These are phyloP conservation scores for Drechslerella stenobrocha DNA, from an alignment of 2,329 filamentous ascomycete species.

Conservation along the genomic window DNA sequence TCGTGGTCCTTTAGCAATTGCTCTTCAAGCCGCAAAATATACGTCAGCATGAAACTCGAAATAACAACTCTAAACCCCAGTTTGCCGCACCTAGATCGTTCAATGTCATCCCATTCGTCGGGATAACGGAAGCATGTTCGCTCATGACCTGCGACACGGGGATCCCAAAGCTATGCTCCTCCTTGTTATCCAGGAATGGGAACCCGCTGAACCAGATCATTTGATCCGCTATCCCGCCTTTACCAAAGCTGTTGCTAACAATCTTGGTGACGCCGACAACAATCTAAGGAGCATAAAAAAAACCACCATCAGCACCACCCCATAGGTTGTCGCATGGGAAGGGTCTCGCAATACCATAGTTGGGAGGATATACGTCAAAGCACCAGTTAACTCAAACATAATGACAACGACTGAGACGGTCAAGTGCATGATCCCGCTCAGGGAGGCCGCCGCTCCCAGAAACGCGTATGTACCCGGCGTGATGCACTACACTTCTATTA, in stretches of 20 bases:
- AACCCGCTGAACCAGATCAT: constrained; percentile 99
- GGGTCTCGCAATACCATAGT: constrained; percentile 75
- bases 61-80: background rate
- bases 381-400: constrained; percentile 99
- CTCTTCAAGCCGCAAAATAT: constrained; percentile 17
- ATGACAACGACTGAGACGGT: constrained; percentile 97
- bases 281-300: constrained; percentile 68
- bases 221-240: constrained; percentile 92
- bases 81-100: constrained; percentile 68
- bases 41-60: background rate
- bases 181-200: constrained; percentile 94
- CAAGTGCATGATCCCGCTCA: constrained; percentile 97
- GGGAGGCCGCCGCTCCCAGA: constrained; percentile 82
- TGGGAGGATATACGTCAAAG: constrained; percentile 91
- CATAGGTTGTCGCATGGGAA: too few relatives aligned
- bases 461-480: constrained; percentile 97
- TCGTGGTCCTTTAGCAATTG: constrained; percentile 71
- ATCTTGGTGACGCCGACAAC: constrained; percentile 96
- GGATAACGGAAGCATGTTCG: constrained; percentile 71
- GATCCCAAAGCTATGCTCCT: constrained; percentile 94
- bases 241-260: constrained; percentile 86
- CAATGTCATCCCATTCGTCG: constrained; percentile 72
- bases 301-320: constrained; percentile 18
- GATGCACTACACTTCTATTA: constrained; percentile 66
- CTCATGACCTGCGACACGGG: constrained; percentile 91